Evolutionary conservation across 371 early-diverging fungal genomes (phyloP).

Genomic region (Lichtheimia corymbifera): DNA sequence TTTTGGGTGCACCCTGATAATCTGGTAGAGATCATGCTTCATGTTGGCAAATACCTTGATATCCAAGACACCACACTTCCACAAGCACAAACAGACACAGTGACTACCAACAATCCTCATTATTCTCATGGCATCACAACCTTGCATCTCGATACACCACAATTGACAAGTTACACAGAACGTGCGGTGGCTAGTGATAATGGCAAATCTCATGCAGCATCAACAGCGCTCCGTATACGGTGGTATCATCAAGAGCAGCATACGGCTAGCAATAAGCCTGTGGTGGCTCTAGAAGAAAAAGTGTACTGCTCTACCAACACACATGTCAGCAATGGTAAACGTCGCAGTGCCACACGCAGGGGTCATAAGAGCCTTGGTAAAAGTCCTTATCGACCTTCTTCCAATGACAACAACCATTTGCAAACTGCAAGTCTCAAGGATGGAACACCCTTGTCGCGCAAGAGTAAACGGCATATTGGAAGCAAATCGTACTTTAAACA

Average conservation of each 20-base stretch:
- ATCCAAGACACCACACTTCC: not conserved
- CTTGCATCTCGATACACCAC: conserved; percentile 13
- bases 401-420: too few relatives aligned
- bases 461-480: not conserved
- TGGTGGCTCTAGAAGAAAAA: conserved; percentile 11
- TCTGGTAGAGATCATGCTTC: conserved; percentile 7
- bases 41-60: conserved; percentile 7
- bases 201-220: not conserved
- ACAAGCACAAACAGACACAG: conserved; percentile 3
- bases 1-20: conserved; percentile 18
- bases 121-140: conserved; percentile 7
- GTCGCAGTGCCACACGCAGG: too few relatives aligned
- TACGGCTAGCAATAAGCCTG: not conserved
- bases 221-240: conserved; percentile 2
- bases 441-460: not conserved
- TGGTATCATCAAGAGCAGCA: conserved; percentile 7
- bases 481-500: conserved; percentile 4
- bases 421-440: too few relatives aligned
- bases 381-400: not conserved
- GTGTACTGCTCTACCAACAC: not conserved
- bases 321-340: too few relatives aligned
- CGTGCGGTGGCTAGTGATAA: not conserved
- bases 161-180: conserved; percentile 1
- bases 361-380: not conserved
- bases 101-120: not conserved